These are phyloP conservation scores for Tetradesmus lagerheimii DNA, from an alignment of 139 green algal species.

Conservation along the genomic window DNA sequence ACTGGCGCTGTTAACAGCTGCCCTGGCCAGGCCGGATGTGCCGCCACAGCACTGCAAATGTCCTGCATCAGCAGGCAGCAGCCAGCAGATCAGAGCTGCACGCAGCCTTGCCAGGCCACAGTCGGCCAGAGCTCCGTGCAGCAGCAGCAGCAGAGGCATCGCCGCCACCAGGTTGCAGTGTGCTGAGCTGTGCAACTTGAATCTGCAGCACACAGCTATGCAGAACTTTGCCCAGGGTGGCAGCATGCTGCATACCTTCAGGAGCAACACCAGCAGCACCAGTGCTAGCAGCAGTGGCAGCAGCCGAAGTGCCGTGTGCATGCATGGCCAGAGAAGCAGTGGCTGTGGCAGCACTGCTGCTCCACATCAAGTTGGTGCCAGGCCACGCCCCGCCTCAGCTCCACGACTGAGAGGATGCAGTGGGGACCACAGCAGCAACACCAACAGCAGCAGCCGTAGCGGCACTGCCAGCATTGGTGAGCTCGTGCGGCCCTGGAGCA, in stretches of 20 bases:
- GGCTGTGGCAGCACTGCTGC: neutral
- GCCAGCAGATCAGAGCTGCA: neutral
- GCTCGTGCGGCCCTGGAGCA: neutral
- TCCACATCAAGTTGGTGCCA: neutral
- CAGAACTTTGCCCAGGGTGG: neutral
- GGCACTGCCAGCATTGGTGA: no score
- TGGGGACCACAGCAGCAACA: neutral
- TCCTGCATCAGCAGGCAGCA: neutral
- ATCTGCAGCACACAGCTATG: neutral
- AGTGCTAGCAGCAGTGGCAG: neutral
- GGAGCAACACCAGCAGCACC: constrained; percentile 7
- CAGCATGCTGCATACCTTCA: neutral
- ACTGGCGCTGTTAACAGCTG: neutral
- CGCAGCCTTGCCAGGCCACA: neutral
- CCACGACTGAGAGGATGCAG: neutral
- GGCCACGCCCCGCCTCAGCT: neutral
- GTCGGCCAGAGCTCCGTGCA: neutral
- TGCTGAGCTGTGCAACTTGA: neutral
- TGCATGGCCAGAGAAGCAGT: neutral
- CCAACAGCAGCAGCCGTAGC: neutral
- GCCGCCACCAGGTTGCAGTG: neutral
- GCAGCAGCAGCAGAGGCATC: neutral
- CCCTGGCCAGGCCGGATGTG: neutral
- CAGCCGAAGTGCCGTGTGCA: neutral
- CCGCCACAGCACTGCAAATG: neutral